phyloP scores from a whole-genome alignment of 164 flowering plant species.

The Vitis cinerea region DNA sequence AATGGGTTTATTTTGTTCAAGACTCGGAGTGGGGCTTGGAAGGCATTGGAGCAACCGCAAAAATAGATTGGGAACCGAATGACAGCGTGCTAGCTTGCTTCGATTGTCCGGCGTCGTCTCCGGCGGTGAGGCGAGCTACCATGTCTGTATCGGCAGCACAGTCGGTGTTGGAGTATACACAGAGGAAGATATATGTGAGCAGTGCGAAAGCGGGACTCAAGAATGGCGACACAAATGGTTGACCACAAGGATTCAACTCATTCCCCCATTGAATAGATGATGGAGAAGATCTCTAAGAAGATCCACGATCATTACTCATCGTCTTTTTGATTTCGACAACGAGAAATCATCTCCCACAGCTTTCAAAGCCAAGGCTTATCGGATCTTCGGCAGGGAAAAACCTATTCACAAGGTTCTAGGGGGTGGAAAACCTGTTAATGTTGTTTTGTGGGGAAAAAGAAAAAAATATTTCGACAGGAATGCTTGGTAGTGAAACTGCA shows the following conservation, averaged over 20 bases:
- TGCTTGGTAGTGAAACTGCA: constrained; percentile 72
- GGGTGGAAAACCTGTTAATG: constrained; percentile 87
- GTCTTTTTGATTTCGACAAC: constrained; percentile 34
- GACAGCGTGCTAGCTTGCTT: too few relatives aligned
- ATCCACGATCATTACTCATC: constrained; percentile 46
- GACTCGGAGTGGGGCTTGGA: too few relatives aligned
- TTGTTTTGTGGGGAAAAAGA: constrained; percentile 89
- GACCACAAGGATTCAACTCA: constrained; percentile 30
- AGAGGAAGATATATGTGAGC: too few relatives aligned
- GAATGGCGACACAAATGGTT: constrained; percentile 4
- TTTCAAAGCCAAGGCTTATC: constrained; percentile 34
- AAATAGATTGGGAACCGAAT: too few relatives aligned
- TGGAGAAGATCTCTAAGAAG: constrained; percentile 72
- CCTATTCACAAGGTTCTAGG: constrained; percentile 78
- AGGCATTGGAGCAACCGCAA: too few relatives aligned
- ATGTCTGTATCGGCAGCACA: too few relatives aligned
- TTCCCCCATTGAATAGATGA: constrained; percentile 23
- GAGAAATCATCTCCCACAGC: constrained; percentile 37
- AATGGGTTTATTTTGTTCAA: too few relatives aligned
- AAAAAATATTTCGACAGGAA: constrained; percentile 69
- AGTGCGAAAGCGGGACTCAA: too few relatives aligned
- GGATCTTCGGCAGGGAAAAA: constrained; percentile 69
- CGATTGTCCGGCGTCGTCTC: too few relatives aligned
- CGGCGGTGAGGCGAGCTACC: too few relatives aligned
- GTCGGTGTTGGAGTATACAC: too few relatives aligned